Conservation (phyloP, 345 rosid species). For the Syzygium jambos region DNA sequence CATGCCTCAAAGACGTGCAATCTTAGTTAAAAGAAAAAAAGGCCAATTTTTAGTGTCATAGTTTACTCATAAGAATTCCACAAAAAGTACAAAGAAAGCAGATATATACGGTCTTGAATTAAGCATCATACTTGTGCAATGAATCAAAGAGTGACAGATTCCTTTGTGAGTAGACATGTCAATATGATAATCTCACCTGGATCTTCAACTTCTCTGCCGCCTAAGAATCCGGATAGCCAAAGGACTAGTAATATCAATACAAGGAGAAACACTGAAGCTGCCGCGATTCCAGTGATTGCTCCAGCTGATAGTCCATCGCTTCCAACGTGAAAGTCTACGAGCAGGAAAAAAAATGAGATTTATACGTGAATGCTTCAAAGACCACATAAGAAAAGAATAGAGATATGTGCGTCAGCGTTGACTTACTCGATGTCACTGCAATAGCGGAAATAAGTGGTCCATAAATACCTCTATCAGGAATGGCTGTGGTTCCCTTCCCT, state of each 20-base stretch:
- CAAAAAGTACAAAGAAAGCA: not conserved
- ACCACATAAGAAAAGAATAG: not conserved
- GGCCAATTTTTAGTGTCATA: not conserved
- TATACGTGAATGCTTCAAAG: not conserved
- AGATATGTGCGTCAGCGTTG: not conserved
- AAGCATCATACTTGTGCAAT: not conserved
- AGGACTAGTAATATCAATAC: constrained; percentile 35
- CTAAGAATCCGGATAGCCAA: constrained; percentile 40
- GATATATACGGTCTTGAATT: not conserved
- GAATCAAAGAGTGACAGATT: not conserved
- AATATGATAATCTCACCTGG: constrained; percentile 28
- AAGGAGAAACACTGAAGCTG: constrained; percentile 32
- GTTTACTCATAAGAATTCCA: not conserved
- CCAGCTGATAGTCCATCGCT: constrained; percentile 49
- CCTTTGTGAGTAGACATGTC: not conserved
- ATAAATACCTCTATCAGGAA: constrained; percentile 60
- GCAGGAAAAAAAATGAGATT: not conserved
- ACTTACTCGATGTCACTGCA: constrained; percentile 70
- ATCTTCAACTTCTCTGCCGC: constrained; percentile 45
- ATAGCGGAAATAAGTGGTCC: constrained; percentile 96
- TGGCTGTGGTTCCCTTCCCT: constrained; percentile 71
- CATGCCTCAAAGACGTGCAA: not conserved
- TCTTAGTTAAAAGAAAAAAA: not conserved
- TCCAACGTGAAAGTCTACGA: constrained; percentile 61
- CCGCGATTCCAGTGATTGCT: constrained; percentile 60